Percentiles rank a stretch among this genome's conserved stretches.
These are phyloP conservation scores for Hydnomerulius pinastri DNA, from an alignment of 768 basidiomycete species.

Conservation along the genomic window DNA sequence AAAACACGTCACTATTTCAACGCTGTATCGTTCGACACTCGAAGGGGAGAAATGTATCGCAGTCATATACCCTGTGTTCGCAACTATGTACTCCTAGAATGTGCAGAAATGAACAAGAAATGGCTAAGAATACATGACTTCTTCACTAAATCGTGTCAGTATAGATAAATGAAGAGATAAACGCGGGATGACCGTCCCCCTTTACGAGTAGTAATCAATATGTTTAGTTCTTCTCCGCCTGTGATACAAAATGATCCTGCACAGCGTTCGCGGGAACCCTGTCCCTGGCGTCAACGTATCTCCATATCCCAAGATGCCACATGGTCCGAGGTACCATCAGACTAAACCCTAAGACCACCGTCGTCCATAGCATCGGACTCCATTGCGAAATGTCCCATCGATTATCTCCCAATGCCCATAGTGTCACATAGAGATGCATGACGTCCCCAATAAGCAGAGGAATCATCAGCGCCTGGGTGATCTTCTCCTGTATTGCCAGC, in stretches of 20 bases:
- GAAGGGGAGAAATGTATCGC: conserved; percentile 11
- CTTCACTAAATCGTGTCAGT: conserved; percentile 4
- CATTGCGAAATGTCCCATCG: conserved; percentile 62
- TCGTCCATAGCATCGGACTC: conserved; percentile 72
- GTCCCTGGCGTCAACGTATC: conserved; percentile 71
- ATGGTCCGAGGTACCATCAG: conserved; percentile 68
- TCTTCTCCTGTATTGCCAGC: conserved; percentile 71
- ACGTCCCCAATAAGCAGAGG: conserved; percentile 74
- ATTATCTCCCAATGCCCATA: conserved; percentile 77
- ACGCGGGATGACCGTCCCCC: not conserved
- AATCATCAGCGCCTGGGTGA: conserved; percentile 60
- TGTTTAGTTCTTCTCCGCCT: conserved; percentile 12
- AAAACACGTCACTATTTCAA: conserved; percentile 1
- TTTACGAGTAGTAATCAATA: conserved; percentile 6
- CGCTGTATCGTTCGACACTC: too few relatives aligned
- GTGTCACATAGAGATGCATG: conserved; percentile 62
- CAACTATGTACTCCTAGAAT: not conserved
- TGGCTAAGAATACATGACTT: conserved; percentile 1
- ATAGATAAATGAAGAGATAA: conserved; percentile 24
- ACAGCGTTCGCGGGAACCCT: conserved; percentile 20
- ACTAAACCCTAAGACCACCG: conserved; percentile 60
- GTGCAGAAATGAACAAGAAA: conserved; percentile 2
- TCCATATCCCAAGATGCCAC: conserved; percentile 76
- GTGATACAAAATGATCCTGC: not conserved
- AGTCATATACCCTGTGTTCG: conserved; percentile 16